Evolutionary conservation across 192 early-diverging fungal genomes (phyloP).

Genomic region (Umbelopsis vinacea): DNA sequence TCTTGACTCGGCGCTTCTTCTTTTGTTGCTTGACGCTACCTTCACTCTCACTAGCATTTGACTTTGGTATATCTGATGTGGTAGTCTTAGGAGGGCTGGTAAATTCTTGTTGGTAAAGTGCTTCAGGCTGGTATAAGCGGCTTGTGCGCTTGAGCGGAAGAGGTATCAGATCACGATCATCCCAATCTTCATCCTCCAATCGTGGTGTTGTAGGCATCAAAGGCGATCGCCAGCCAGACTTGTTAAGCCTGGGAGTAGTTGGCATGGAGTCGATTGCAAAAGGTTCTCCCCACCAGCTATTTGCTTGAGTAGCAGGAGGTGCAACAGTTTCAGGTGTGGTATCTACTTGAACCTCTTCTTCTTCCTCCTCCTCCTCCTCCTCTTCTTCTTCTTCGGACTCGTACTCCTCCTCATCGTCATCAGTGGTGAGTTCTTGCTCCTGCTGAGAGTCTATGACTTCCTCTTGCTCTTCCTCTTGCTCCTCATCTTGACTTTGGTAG

Average conservation of each 20-base stretch:
- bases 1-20: constrained; percentile 15
- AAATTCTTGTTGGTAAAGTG: neutral
- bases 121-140: neutral
- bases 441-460: neutral
- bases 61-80: neutral
- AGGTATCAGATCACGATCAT: constrained; percentile 41
- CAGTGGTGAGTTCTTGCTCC: neutral
- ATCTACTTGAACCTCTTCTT: neutral
- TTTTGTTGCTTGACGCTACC: neutral
- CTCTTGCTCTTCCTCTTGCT: neutral
- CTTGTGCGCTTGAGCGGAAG: constrained; percentile 35
- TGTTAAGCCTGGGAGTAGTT: neutral
- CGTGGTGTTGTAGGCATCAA: constrained; percentile 4
- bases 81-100: neutral
- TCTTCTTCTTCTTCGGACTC: neutral
- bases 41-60: neutral
- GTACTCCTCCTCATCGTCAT: neutral
- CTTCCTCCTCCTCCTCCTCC: neutral
- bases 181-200: constrained; percentile 30
- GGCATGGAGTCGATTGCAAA: constrained; percentile 29
- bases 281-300: constrained; percentile 12
- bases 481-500: neutral
- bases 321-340: neutral
- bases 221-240: neutral
- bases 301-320: neutral